Evolutionary conservation across 2,329 filamentous ascomycete genomes (phyloP), one percentile per base, ranked within the genome.

Genomic region (Laburnicola sp.): DNA sequence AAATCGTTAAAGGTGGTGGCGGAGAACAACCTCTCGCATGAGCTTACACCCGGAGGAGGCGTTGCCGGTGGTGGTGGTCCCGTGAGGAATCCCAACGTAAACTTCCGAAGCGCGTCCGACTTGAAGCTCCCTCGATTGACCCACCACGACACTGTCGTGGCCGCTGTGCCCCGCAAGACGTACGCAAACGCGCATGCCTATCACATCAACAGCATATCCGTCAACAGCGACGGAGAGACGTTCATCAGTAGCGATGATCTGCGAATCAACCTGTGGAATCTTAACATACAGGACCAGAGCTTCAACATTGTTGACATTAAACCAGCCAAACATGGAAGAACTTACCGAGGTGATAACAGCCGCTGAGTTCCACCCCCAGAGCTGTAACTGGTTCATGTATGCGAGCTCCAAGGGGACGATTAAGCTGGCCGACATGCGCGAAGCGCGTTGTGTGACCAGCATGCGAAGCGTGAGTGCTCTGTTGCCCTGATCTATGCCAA

Each of bases 261-360:
- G 58, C 87, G 94, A 57, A 96, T 99, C 80, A 99, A 99, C 75
- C 80, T 99, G 50, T 99, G 94, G 94, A 97, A 99, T 73, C 81
- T 97, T 64, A 97, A 97, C 76, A 99, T 99, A 58, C 94, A 99
- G 74, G 93, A 97, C 66, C 93, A 97, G 77, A 97, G 94, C 79
- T 99, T 99, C 83, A 99, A 99, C 77, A 99, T 99, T 71, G 94
- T 99, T 56, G 94, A 99, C 74, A 99, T 99, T 81, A 99, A 99
- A 76, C 94, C 94, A 6, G 94, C 94, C 35, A 99, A 99, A n/a
- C 74, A 99, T 99, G 94, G 94, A 99, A 76, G 94, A 99, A 78
- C 81, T 99, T 59, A 99, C 94, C 0, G 94, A 99, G 75, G 94
- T 99, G 63, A 97, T 99, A 70, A 99, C 94, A 9, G 94, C 94